These are phyloP conservation scores for Mytilinidion resinicola DNA, from an alignment of 495 filamentous ascomycete species.

Conservation along the genomic window DNA sequence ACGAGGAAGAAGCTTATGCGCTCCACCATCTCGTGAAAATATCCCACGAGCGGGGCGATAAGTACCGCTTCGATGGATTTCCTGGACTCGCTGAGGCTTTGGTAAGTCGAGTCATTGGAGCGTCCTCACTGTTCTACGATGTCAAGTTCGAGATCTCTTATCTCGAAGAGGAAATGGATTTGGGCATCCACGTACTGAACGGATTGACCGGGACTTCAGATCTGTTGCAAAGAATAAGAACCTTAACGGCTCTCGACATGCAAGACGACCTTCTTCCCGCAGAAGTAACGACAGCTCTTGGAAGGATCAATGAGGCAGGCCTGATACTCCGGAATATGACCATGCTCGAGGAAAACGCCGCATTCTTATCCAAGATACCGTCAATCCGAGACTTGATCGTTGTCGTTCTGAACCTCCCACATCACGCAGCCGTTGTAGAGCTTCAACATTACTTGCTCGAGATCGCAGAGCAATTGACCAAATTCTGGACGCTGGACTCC, in stretches of 20 bases:
- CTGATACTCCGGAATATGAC: constrained; percentile 91
- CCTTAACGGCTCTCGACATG: constrained; percentile 46
- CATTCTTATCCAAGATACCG: constrained; percentile 65
- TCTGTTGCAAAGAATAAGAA: constrained; percentile 60
- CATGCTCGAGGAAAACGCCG: constrained; percentile 80
- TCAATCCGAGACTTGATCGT: constrained; percentile 73
- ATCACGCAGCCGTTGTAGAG: constrained; percentile 68
- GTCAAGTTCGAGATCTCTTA: constrained; percentile 77
- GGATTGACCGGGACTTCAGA: constrained; percentile 71
- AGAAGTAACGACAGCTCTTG: constrained; percentile 59
- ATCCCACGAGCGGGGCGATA: constrained; percentile 87
- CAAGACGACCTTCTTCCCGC: constrained; percentile 69
- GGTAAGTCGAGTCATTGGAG: constrained; percentile 70
- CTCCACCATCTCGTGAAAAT: constrained; percentile 92
- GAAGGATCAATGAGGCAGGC: constrained; percentile 76
- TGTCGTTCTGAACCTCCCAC: constrained; percentile 72
- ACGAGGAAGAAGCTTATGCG: constrained; percentile 79
- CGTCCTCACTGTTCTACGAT: constrained; percentile 69
- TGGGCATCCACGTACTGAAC: constrained; percentile 53
- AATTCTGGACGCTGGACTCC: constrained; percentile 62
- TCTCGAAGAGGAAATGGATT: constrained; percentile 47
- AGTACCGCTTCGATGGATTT: constrained; percentile 89
- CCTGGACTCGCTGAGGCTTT: constrained; percentile 84
- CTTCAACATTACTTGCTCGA: constrained; percentile 88
- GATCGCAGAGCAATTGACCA: constrained; percentile 85